phyloP scores from a whole-genome alignment of 176 grass and related monocot genomes.

The Aechmea fasciata region DNA sequence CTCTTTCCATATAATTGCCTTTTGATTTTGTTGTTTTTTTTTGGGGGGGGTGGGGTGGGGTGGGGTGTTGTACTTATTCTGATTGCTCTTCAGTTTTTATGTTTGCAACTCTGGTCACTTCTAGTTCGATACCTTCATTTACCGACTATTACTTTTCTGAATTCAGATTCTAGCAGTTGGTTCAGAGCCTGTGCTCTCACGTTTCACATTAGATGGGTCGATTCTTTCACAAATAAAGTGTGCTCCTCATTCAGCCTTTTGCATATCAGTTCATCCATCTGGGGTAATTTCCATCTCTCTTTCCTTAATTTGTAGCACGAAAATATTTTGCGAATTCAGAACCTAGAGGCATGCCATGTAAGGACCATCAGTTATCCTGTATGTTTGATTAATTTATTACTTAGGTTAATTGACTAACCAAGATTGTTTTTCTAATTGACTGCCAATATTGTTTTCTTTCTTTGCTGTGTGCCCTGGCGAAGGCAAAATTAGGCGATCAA shows the following conservation, averaged over 20 bases:
- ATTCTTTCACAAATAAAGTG: slow-evolving; percentile 92
- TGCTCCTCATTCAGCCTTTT: slow-evolving; percentile 73
- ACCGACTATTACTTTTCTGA: slow-evolving; percentile 2
- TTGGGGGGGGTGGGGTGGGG: no score
- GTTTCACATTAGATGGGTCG: slow-evolving; percentile 53
- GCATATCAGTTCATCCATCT: slow-evolving; percentile 60
- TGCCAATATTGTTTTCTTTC: no score
- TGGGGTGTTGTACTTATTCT: not conserved
- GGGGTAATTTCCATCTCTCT: slow-evolving; percentile 43
- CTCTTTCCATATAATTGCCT: not conserved
- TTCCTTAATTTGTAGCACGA: not conserved
- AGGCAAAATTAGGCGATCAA: no score
- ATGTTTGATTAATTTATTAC: no score
- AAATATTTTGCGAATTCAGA: slow-evolving; percentile 9
- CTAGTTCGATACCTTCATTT: not conserved
- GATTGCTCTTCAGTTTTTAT: not conserved
- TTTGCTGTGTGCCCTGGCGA: no score
- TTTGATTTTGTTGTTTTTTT: not conserved
- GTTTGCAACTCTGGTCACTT: slow-evolving; percentile 8
- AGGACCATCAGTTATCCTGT: not conserved
- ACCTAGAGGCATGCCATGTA: not conserved
- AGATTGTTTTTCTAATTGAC: no score
- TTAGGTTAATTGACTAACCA: no score
- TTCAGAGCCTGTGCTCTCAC: slow-evolving; percentile 62
- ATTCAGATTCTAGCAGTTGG: slow-evolving; percentile 78